phyloP scores from a whole-genome alignment of 108 stramenopile genomes.

The Discostella stelligeroides region DNA sequence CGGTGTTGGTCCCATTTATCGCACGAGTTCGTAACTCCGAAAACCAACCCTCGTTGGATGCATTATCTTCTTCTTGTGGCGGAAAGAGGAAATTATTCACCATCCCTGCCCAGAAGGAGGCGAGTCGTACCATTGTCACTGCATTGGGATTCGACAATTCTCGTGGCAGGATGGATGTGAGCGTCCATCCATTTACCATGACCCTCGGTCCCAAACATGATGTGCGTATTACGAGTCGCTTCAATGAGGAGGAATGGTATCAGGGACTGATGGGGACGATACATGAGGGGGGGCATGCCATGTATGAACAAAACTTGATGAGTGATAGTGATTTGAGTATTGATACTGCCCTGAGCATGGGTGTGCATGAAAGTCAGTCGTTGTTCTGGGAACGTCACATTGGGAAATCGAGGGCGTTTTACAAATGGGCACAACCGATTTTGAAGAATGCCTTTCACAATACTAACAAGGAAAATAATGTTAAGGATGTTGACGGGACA shows the following conservation, averaged over 20 bases:
- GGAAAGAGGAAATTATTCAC: constrained; percentile 42
- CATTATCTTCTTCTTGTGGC: constrained; percentile 11
- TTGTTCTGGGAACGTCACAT: constrained; percentile 93
- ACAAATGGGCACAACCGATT: constrained; percentile 66
- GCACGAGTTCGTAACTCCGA: constrained; percentile 48
- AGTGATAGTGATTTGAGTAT: constrained; percentile 50
- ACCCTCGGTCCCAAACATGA: constrained; percentile 67
- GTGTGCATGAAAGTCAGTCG: constrained; percentile 88
- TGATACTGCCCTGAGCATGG: constrained; percentile 79
- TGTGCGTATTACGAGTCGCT: constrained; percentile 91
- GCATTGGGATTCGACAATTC: constrained; percentile 73
- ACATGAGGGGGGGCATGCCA: constrained; percentile 94
- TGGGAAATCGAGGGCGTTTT: constrained; percentile 72
- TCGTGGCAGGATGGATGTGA: constrained; percentile 83
- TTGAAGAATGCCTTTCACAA: constrained; percentile 58
- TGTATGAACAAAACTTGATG: constrained; percentile 86
- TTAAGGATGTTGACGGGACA: constrained; percentile 13
- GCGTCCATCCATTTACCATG: constrained; percentile 92
- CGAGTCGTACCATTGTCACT: constrained; percentile 63
- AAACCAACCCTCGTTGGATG: constrained; percentile 35
- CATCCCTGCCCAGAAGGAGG: constrained; percentile 61
- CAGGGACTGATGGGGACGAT: constrained; percentile 87
- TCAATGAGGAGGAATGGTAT: constrained; percentile 75
- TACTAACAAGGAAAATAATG: background rate
- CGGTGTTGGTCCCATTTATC: constrained; percentile 75